Conservation (phyloP, 306 rosid species). For the Malus fusca region DNA sequence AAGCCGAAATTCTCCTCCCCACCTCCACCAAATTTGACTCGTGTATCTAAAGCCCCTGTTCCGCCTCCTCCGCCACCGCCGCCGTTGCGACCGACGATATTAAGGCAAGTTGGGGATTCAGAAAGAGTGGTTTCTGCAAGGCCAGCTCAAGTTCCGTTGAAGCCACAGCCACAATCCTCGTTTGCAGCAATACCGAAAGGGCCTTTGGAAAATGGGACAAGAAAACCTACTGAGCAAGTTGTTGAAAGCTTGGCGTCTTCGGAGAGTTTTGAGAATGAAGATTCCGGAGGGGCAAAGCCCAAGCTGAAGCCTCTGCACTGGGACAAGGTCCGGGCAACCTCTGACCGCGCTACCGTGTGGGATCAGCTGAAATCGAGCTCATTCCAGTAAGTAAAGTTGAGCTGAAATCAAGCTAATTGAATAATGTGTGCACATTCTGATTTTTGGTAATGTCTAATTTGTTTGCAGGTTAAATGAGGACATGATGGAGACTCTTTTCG, state of each 20-base stretch:
- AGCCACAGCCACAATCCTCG: slow-evolving; percentile 27
- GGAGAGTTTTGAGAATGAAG: slow-evolving; percentile 57
- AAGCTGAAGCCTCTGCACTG: slow-evolving; percentile 87
- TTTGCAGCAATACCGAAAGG: slow-evolving; percentile 23
- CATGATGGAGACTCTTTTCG: slow-evolving; percentile 94
- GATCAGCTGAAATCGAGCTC: slow-evolving; percentile 96
- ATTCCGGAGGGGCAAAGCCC: slow-evolving; percentile 63
- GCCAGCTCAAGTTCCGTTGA: slow-evolving; percentile 22
- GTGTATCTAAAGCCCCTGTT: slow-evolving; percentile 14
- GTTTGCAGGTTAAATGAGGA: slow-evolving; percentile 76
- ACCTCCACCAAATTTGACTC: slow-evolving; percentile 41
- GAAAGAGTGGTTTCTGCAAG: slow-evolving; percentile 14
- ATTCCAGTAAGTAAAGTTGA: slow-evolving; percentile 64
- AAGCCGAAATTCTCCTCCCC: slow-evolving; percentile 67
- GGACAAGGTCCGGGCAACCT: slow-evolving; percentile 97
- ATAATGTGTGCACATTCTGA: slow-evolving; percentile 26
- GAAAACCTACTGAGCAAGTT: slow-evolving; percentile 20
- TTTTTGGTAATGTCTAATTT: background rate
- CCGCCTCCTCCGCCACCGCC: slow-evolving; percentile 30
- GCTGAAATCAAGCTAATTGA: slow-evolving; percentile 66
- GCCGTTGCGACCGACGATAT: slow-evolving; percentile 3
- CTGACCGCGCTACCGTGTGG: slow-evolving; percentile 95
- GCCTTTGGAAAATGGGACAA: slow-evolving; percentile 21
- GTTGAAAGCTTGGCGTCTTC: slow-evolving; percentile 26
- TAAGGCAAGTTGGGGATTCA: slow-evolving; percentile 16